Percentiles rank a stretch among this genome's conserved stretches.
These are phyloP conservation scores for Tolypocladium capitatum DNA, from an alignment of 2,329 filamentous ascomycete genomes.

Conservation along the genomic window DNA sequence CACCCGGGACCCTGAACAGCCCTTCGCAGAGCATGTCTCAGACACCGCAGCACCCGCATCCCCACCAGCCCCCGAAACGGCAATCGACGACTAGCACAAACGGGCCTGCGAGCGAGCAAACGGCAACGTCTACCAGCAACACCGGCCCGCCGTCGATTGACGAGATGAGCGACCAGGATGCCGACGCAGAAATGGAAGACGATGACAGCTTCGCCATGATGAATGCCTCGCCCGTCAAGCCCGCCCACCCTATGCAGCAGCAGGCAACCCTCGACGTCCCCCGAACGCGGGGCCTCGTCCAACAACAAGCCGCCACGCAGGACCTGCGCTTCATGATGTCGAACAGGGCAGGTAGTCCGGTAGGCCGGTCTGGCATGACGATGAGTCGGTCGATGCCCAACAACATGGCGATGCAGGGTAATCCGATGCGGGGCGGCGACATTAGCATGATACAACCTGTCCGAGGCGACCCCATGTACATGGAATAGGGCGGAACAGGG, in stretches of 20 bases:
- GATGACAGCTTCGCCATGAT: conserved; percentile 42
- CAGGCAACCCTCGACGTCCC: conserved; percentile 30
- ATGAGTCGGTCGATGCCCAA: conserved; percentile 33
- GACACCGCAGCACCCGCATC: conserved; percentile 10
- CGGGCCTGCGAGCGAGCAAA: conserved; percentile 20
- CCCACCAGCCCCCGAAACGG: conserved; percentile 13
- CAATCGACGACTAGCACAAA: conserved; percentile 23
- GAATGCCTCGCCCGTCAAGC: conserved; percentile 25
- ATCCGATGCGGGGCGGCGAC: conserved; percentile 26
- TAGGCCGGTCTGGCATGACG: conserved; percentile 22
- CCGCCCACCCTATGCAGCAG: conserved; percentile 23
- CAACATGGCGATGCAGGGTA: conserved; percentile 26
- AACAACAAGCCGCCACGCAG: conserved; percentile 14
- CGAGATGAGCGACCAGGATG: conserved; percentile 32
- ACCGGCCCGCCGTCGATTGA: conserved; percentile 27
- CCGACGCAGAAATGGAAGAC: conserved; percentile 42
- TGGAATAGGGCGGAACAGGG: conserved; percentile 29
- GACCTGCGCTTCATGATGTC: conserved; percentile 31
- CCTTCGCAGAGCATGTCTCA: conserved; percentile 11
- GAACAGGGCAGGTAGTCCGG: conserved; percentile 22
- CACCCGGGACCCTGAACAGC: conserved; percentile 9
- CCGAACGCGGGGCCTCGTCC: conserved; percentile 24
- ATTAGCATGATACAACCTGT: conserved; percentile 34
- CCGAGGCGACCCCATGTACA: conserved; percentile 36
- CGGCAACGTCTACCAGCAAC: conserved; percentile 16